Conservation (phyloP, 2,329 filamentous ascomycete genomes). For the Neoscytalidium dimidiatum region DNA sequence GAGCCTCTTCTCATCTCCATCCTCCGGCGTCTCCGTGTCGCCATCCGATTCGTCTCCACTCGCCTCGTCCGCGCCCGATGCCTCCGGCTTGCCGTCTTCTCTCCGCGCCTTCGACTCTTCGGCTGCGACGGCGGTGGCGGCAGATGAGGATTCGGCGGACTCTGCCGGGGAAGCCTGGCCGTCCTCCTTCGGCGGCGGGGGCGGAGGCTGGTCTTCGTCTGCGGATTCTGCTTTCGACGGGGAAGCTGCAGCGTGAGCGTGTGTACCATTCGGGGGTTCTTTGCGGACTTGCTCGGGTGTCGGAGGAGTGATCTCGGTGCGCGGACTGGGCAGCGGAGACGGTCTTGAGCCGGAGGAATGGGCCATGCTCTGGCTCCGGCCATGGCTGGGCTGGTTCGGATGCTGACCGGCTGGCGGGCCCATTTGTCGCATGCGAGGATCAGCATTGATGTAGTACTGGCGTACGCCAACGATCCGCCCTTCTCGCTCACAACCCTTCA, state of each 20-base stretch:
- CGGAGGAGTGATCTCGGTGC: slow-evolving; percentile 53
- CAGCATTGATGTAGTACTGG: slow-evolving; percentile 93
- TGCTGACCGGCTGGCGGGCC: slow-evolving; percentile 38
- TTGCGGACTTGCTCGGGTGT: slow-evolving; percentile 45
- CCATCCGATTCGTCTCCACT: slow-evolving; percentile 11
- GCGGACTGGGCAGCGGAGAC: slow-evolving; percentile 42
- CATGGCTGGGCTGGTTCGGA: slow-evolving; percentile 21
- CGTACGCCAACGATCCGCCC: slow-evolving; percentile 91
- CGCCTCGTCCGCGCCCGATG: neutral
- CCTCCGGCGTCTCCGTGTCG: slow-evolving; percentile 3
- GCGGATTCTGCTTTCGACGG: neutral
- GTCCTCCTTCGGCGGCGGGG: slow-evolving; percentile 38
- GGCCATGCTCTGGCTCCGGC: slow-evolving; percentile 26
- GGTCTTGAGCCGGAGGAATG: slow-evolving; percentile 22
- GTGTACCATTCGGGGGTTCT: slow-evolving; percentile 26
- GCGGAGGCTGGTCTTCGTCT: slow-evolving; percentile 25
- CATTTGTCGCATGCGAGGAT: slow-evolving; percentile 62
- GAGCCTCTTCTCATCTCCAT: slow-evolving; percentile 1
- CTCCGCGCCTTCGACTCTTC: slow-evolving; percentile 21
- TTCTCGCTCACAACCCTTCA: slow-evolving; percentile 92
- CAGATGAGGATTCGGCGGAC: slow-evolving; percentile 23
- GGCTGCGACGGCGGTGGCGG: slow-evolving; percentile 24
- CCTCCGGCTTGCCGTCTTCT: slow-evolving; percentile 6
- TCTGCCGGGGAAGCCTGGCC: slow-evolving; percentile 29
- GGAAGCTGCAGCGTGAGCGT: slow-evolving; percentile 23